Base-by-base conservation (phyloP, 192 early-diverging fungal species). In the Backusella westeae region DNA sequence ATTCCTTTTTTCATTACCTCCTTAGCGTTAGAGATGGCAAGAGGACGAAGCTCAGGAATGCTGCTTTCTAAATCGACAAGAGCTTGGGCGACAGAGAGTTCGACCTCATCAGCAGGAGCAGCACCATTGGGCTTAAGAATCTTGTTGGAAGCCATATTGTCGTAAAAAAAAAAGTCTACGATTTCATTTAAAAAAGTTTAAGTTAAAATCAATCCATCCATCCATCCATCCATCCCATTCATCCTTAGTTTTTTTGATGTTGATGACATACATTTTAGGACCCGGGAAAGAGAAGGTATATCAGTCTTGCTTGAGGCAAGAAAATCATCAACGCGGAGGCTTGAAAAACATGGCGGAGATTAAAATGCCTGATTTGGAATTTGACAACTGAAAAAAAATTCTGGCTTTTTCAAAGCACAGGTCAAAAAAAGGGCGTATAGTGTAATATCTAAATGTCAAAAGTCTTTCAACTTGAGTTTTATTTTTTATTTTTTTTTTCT, bases 21-120 rank as follows among this genome's bases (percentile, higher is more conserved):
- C 93, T 97, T 97, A 83, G 96, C 98, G 70, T 87, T 85, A 85
- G 89, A 87, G 90, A 99, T 93, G 87, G 97, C 96, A 84, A 99
- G 92, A 72, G 94, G 93, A 49, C 70, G 70, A 26, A 71, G 70
- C 82, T 99, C 98, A 75, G 94, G 86, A 79, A 96, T 95, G 90
- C 94, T 96, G 77, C 92, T 88, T 91, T 98, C 96, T 73, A 98
- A 90, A 86, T 99, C 96, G 86, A 91, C 88, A 82, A 99, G 91
- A 83, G 96, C 93, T 85, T 97, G 95, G 85, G 96, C 98, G 85
- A 99, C 93, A 86, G 93, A 89, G 78, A 96, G 90, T 88, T 98
- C 96, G 81, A 96, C 92, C 87, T 96, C 96, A 82, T 89, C 85
- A 71, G 84, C 81, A 77, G 84, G 73, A 69, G 76, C 75, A 34